phyloP scores from a whole-genome alignment of 352 stramenopile genomes.

The Globisporangium rhizosaccharum region DNA sequence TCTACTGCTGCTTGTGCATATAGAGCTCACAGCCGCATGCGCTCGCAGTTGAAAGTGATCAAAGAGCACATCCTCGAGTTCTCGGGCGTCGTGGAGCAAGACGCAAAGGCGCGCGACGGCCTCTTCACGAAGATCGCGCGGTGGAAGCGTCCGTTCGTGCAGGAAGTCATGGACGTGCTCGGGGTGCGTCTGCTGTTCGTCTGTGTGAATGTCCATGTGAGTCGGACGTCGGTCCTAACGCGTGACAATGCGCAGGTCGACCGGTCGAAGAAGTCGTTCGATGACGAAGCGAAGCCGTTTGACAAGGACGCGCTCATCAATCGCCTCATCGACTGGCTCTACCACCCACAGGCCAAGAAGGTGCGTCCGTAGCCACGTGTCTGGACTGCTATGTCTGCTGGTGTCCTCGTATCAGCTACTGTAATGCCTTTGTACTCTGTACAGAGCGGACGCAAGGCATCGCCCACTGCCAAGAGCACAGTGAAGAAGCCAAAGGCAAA shows the following conservation, averaged over 20 bases:
- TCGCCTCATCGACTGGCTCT: conserved; percentile 73
- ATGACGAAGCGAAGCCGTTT: conserved; percentile 43
- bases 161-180: conserved; percentile 75
- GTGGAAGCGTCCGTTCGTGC: conserved; percentile 66
- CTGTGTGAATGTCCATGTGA: background rate
- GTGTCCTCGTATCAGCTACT: too few relatives aligned
- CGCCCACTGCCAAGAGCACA: conserved; percentile 6
- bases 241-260: conserved; percentile 42
- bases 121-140: conserved; percentile 58
- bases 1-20: too few relatives aligned
- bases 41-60: conserved; percentile 58
- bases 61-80: conserved; percentile 83
- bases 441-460: conserved; percentile 5
- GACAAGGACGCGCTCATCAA: conserved; percentile 65
- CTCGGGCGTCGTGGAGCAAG: conserved; percentile 51
- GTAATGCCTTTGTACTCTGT: too few relatives aligned
- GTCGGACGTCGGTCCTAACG: background rate
- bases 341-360: conserved; percentile 50
- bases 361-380: conserved; percentile 14
- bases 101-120: conserved; percentile 59
- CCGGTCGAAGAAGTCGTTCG: conserved; percentile 82
- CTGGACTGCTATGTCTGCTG: too few relatives aligned
- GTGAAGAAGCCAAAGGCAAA: conserved; percentile 14
- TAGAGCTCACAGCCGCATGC: background rate
- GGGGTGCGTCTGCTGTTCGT: conserved; percentile 26